A percentile compares a stretch with the other conserved stretches of the same genome.
Evolutionary conservation across 768 basidiomycete species (phyloP).

Genomic region (Boletus subparvulus): DNA sequence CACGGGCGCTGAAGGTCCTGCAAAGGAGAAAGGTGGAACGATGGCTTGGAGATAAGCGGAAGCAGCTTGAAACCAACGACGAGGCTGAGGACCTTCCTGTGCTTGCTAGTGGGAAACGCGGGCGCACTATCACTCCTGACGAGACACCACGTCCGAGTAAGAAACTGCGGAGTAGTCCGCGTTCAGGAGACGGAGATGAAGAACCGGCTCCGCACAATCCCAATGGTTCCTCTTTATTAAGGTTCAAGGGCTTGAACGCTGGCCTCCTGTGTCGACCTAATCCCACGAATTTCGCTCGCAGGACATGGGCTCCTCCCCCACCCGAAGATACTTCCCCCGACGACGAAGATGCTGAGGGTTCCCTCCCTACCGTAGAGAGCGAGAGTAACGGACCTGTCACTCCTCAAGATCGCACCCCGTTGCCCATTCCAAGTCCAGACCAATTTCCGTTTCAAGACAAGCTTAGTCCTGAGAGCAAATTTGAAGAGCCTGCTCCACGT

Average conservation of each 20-base stretch:
- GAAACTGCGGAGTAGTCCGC: slow-evolving; percentile 22
- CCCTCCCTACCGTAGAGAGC: slow-evolving; percentile 43
- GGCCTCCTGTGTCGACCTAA: slow-evolving; percentile 58
- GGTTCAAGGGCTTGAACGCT: slow-evolving; percentile 39
- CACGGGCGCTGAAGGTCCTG: slow-evolving; percentile 41
- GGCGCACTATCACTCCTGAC: slow-evolving; percentile 19
- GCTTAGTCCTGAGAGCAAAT: slow-evolving; percentile 16
- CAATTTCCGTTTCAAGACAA: slow-evolving; percentile 25
- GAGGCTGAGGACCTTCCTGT: slow-evolving; percentile 8
- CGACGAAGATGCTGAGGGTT: slow-evolving; percentile 31
- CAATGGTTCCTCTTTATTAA: slow-evolving; percentile 24
- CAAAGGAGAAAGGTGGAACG: slow-evolving; percentile 43
- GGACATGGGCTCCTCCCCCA: slow-evolving; percentile 51
- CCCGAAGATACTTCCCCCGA: slow-evolving; percentile 36
- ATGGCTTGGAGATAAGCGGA: slow-evolving; percentile 35
- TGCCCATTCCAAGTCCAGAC: slow-evolving; percentile 40
- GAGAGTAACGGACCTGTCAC: slow-evolving; percentile 53
- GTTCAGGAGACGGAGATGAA: slow-evolving; percentile 28
- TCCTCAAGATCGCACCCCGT: slow-evolving; percentile 50
- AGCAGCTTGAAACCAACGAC: slow-evolving; percentile 12
- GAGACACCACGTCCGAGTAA: slow-evolving; percentile 28
- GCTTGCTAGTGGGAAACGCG: slow-evolving; percentile 26
- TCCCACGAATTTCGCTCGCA: slow-evolving; percentile 57
- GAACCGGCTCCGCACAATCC: slow-evolving; percentile 26
- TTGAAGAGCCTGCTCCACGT: slow-evolving; percentile 24